phyloP scores from a whole-genome alignment of 768 basidiomycete genomes.

The Lactifluus piperatus region DNA sequence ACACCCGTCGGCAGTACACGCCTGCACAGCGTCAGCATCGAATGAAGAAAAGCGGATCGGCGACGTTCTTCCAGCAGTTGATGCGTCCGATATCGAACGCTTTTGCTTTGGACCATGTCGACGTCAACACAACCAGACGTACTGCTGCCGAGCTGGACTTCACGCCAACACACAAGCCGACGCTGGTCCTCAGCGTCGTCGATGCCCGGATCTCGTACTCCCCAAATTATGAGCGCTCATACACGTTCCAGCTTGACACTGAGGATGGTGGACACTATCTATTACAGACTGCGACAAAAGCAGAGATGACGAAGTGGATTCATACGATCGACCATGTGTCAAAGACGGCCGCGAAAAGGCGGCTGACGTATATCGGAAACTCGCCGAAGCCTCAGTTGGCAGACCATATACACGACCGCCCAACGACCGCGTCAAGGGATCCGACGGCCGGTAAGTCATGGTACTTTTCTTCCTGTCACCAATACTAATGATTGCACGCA shows the following conservation, averaged over 20 bases:
- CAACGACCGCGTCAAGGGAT: conserved; percentile 52
- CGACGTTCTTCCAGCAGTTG: conserved; percentile 72
- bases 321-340: conserved; percentile 64
- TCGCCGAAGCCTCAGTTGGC: conserved; percentile 64
- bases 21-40: conserved; percentile 62
- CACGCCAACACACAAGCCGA: conserved; percentile 58
- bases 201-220: conserved; percentile 64
- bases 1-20: conserved; percentile 40
- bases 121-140: conserved; percentile 36
- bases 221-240: conserved; percentile 75
- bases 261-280: conserved; percentile 84
- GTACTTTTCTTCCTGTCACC: conserved; percentile 30
- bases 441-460: conserved; percentile 58
- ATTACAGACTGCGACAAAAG: conserved; percentile 60
- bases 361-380: conserved; percentile 72
- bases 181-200: conserved; percentile 63
- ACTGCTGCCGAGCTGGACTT: conserved; percentile 75
- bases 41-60: conserved; percentile 82
- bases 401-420: conserved; percentile 62
- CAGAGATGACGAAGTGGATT: conserved; percentile 73
- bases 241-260: conserved; percentile 73
- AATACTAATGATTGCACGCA: neutral
- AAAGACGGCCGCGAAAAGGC: conserved; percentile 64
- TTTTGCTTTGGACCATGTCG: conserved; percentile 56
- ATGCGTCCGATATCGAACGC: conserved; percentile 88